Base-by-base conservation (phyloP, 352 stramenopile species). In the Phytophthora sansomeana region DNA sequence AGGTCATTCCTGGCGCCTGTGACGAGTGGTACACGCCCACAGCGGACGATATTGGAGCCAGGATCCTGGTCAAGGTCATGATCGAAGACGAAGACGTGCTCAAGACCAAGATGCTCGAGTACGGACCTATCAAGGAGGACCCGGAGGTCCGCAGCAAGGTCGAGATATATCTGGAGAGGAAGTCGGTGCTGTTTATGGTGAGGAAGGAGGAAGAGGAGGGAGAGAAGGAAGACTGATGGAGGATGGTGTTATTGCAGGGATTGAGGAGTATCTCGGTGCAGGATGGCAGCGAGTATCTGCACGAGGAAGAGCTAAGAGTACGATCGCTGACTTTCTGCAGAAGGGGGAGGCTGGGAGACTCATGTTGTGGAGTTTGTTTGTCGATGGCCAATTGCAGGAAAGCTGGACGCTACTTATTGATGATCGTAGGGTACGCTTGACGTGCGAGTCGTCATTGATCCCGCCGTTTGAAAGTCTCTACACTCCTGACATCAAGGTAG, bases 391-490 rank as follows among this genome's bases (percentile, higher is more conserved):
- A 36, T 29, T 42, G 17, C 49, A 95, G 81, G 87, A 95, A 67
- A 90, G 80, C 63, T 95, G 87, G 87, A 93, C 85, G 46, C 67
- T 95, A 17, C 57, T 95, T 21, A 89, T 93, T 24, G 87, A 95
- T 50, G 85, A 93, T 72, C 78, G 83, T 3, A 77, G 85, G 19
- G 79, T 95, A 36, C 74, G 87, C 4, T 67, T 95, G 32, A 90
- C 85, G 43, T 95, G 87, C 59, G 87, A 95, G 49, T 95, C 87
- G 35, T 93, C 87, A 26, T 62, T 95, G 3, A 75, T 95, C 2
- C 83, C 87, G 7, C 83, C 87, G 9, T 93, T 93, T 44, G 87
- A 93, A 63, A 86, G 78, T 14, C 77, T 91, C 10, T 95, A 93
- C 64, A 89, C 82, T 5, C 64, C 75, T 26, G 79, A 85, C 35